Base-by-base conservation (phyloP, 2,329 filamentous ascomycete species). In the Pseudopithomyces maydicus region DNA sequence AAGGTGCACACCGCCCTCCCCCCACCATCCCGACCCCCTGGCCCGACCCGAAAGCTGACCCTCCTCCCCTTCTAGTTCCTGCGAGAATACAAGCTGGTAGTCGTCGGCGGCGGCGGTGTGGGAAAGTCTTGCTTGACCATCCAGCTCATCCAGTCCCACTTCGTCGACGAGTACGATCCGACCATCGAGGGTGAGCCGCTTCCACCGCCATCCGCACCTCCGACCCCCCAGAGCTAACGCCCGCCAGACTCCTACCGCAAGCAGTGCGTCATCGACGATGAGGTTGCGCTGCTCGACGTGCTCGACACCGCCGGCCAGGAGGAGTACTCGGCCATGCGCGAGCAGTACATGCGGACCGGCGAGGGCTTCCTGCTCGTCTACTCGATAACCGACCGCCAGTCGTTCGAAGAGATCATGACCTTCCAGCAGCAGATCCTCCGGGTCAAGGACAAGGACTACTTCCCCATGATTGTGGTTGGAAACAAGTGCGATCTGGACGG, bases 401-500 rank as follows among this genome's bases (percentile, higher is more conserved):
- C 91, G 72, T 98, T 97, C 74, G 94, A 99, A 77, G 95, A 99
- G 82, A 98, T 99, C 78, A 90, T 92, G 80, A 97, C 92, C 47
- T 98, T 98, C 81, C 93, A 98, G 80, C 93, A 98, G 84, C 95
- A 99, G 80, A 99, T 99, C 76, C 84, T 99, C 68, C 84, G 95
- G 69, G 95, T 99, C 71, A 99, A 99, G 85, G 95, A 98, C 83
- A 98, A 97, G 87, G 95, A 99, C 81, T 97, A 97, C 79, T 99
- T 99, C 83, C 95, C 95, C 69, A 98, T 99, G 83, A 97, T 98
- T 56, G 91, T 99, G 44, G 95, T 98, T 41, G 95, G 92, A 70
- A 99, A 99, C 87, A 99, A 99, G 85, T 97, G 94, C 81, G 95
- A 99, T 91, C 82, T 99, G 77, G 94, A 97, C 74, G 84, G 84